Conservation (phyloP, 2,329 filamentous ascomycete genomes). For the Fusarium sp. region DNA sequence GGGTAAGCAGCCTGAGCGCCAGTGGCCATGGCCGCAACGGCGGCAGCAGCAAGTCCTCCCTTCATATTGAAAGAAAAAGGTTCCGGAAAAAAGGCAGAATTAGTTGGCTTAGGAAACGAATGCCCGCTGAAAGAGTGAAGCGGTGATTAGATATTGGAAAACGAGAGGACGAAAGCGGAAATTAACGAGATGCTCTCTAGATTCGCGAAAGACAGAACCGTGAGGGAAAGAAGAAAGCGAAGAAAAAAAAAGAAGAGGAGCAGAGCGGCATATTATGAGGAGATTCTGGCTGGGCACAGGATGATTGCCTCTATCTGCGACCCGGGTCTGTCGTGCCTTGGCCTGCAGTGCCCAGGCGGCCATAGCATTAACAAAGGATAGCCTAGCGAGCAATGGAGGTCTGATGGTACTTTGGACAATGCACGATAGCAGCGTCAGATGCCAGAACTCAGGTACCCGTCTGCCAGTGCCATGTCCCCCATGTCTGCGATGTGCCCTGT, state of each 20-base stretch:
- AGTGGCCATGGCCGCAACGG: slow-evolving; percentile 70
- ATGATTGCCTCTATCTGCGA: slow-evolving; percentile 52
- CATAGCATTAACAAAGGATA: slow-evolving; percentile 40
- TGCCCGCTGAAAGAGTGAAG: slow-evolving; percentile 93
- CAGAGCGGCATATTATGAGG: slow-evolving; percentile 48
- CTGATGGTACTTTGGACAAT: slow-evolving; percentile 40
- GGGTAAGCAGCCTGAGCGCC: slow-evolving; percentile 67
- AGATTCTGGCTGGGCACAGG: slow-evolving; percentile 55
- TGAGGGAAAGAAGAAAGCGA: slow-evolving; percentile 52
- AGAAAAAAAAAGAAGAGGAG: slow-evolving; percentile 51
- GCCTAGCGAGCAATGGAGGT: slow-evolving; percentile 39
- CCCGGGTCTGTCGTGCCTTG: slow-evolving; percentile 35
- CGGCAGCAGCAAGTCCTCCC: slow-evolving; percentile 75
- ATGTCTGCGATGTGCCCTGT: slow-evolving; percentile 18
- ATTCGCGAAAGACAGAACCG: slow-evolving; percentile 64
- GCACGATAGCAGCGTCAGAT: slow-evolving; percentile 25
- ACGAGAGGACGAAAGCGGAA: slow-evolving; percentile 66
- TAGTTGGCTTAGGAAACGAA: slow-evolving; percentile 65
- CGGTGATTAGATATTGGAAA: slow-evolving; percentile 67
- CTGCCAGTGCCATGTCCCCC: slow-evolving; percentile 9
- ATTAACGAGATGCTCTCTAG: slow-evolving; percentile 60
- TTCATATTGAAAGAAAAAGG: slow-evolving; percentile 73
- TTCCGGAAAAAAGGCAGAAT: slow-evolving; percentile 43
- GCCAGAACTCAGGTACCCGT: slow-evolving; percentile 42
- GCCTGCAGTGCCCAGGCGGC: slow-evolving; percentile 37